Evolutionary conservation across 768 basidiomycete genomes (phyloP).

Genomic region (Wakefieldia striispora): DNA sequence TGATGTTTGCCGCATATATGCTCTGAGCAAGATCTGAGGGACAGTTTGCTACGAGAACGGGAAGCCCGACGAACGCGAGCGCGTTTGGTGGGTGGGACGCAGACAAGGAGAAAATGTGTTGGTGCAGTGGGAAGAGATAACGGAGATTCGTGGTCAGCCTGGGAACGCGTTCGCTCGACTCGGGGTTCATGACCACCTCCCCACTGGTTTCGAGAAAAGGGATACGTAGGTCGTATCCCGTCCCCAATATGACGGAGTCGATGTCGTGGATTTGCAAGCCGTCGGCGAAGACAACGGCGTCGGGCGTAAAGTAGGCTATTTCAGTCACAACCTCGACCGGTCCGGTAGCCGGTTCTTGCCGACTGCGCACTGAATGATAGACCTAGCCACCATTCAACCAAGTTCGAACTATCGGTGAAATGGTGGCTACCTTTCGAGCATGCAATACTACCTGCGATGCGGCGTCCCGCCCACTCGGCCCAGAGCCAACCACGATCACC

Average conservation of each 20-base stretch:
- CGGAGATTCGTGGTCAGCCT: slow-evolving; percentile 46
- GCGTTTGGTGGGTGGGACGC: slow-evolving; percentile 46
- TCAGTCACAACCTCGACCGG: slow-evolving; percentile 38
- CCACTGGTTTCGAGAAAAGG: slow-evolving; percentile 44
- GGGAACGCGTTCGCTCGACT: slow-evolving; percentile 9
- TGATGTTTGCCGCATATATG: slow-evolving; percentile 43
- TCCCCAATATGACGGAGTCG: slow-evolving; percentile 50
- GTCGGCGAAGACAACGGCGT: slow-evolving; percentile 47
- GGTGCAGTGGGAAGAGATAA: slow-evolving; percentile 55
- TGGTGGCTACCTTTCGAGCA: slow-evolving; percentile 41
- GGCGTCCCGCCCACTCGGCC: slow-evolving; percentile 46
- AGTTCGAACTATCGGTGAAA: too few species aligned
- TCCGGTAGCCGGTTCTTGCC: slow-evolving; percentile 12
- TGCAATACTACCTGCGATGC: slow-evolving; percentile 40
- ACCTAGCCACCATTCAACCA: slow-evolving; percentile 12
- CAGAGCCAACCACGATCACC: slow-evolving; percentile 51
- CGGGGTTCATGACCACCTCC: slow-evolving; percentile 16
- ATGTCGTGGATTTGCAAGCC: slow-evolving; percentile 39
- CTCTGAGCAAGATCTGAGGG: slow-evolving; percentile 35
- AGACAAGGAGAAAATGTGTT: slow-evolving; percentile 53
- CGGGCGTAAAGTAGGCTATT: slow-evolving; percentile 47
- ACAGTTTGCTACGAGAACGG: slow-evolving; percentile 45
- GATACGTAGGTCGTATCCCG: slow-evolving; percentile 52
- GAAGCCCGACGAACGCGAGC: slow-evolving; percentile 55
- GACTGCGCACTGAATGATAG: slow-evolving; percentile 38